A percentile compares a stretch with the other conserved stretches of the same genome.
Conservation (phyloP, 192 early-diverging fungal genomes). For the Mortierella hygrophila region DNA sequence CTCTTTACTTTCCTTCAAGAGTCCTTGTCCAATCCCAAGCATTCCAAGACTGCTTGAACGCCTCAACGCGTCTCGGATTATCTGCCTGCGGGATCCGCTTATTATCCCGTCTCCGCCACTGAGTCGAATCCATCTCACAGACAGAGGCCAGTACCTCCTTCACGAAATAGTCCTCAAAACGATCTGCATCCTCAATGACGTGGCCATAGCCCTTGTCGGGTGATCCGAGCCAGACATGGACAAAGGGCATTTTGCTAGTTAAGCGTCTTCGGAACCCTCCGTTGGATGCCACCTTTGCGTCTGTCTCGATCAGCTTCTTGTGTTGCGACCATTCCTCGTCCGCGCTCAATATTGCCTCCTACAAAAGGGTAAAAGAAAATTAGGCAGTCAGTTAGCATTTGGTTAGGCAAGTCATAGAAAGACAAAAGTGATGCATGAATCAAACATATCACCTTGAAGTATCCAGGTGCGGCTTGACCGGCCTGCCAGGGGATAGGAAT, state of each 20-base stretch:
- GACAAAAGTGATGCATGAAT: neutral
- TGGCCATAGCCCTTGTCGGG: conserved; percentile 92
- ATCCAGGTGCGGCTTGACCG: conserved; percentile 83
- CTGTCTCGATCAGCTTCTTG: conserved; percentile 77
- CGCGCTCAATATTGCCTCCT: conserved; percentile 80
- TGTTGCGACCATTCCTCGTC: conserved; percentile 95
- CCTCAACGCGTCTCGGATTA: conserved; percentile 64
- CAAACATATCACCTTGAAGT: conserved; percentile 75
- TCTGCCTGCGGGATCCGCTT: conserved; percentile 76
- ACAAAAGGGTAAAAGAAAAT: conserved; percentile 4
- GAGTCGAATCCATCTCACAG: conserved; percentile 54
- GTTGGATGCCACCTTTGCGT: conserved; percentile 51
- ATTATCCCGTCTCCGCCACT: conserved; percentile 56
- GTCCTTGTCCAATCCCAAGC: conserved; percentile 89
- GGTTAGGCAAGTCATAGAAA: neutral
- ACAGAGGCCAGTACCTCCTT: conserved; percentile 56
- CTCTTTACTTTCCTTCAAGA: conserved; percentile 56
- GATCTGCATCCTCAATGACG: conserved; percentile 91
- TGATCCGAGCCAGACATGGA: conserved; percentile 95
- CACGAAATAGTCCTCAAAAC: conserved; percentile 90
- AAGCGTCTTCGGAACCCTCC: conserved; percentile 80
- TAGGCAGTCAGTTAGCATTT: neutral
- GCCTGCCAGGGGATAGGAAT: conserved; percentile 88
- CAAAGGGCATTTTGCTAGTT: conserved; percentile 90
- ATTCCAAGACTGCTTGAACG: conserved; percentile 75